Percentiles rank a stretch among this genome's conserved stretches.
phyloP scores from a whole-genome alignment of 495 filamentous ascomycete species.

The Pyrenula massariospora region DNA sequence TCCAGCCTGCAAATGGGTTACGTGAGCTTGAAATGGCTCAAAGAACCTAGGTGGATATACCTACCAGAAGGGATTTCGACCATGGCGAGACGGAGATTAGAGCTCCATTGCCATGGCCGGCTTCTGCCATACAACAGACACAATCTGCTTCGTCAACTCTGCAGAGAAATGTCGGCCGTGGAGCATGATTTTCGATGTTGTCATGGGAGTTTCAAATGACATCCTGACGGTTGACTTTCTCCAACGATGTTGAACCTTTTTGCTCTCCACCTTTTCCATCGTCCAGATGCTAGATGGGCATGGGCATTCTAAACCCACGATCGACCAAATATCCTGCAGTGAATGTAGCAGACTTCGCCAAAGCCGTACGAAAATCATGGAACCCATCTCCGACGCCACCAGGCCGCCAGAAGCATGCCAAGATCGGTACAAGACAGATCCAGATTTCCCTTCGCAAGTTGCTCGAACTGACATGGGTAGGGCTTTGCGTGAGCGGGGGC shows the following conservation, averaged over 20 bases:
- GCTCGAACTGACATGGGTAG: constrained; percentile 24
- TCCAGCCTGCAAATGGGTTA: constrained; percentile 52
- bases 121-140: not conserved
- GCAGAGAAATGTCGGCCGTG: too few species aligned
- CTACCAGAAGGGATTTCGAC: not conserved
- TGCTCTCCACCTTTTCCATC: too few species aligned
- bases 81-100: not conserved
- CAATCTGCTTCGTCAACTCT: too few species aligned
- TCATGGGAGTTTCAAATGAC: too few species aligned
- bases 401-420: not conserved
- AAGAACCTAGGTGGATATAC: not conserved
- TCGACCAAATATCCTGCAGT: too few species aligned
- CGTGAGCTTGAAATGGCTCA: constrained; percentile 20
- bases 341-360: too few species aligned
- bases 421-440: not conserved
- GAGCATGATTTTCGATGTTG: too few species aligned
- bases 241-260: too few species aligned
- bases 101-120: not conserved
- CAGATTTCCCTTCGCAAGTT: too few species aligned
- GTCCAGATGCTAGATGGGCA: too few species aligned
- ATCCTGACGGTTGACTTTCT: too few species aligned
- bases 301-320: too few species aligned
- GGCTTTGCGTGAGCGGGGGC: constrained; percentile 80
- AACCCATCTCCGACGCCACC: not conserved
- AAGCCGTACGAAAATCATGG: not conserved